A percentile compares a stretch with the other conserved stretches of the same genome.
These are phyloP conservation scores for Suillus subaureus DNA, from an alignment of 768 basidiomycete species.

Conservation along the genomic window DNA sequence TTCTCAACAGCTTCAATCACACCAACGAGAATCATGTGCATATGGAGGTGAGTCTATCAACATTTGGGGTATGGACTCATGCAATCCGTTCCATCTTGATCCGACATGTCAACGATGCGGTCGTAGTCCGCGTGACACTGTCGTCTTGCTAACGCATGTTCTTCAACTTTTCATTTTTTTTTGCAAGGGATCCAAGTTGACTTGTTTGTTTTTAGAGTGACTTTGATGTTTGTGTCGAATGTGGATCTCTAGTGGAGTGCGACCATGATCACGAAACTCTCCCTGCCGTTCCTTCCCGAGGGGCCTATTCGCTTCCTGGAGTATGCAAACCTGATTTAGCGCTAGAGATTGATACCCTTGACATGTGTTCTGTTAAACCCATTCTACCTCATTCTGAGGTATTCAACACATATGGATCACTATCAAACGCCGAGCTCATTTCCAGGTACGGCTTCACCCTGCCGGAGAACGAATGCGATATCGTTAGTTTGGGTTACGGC, in stretches of 20 bases:
- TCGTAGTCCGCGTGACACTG: not conserved
- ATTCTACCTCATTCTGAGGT: slow-evolving; percentile 57
- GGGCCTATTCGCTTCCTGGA: not conserved
- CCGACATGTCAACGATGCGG: not conserved
- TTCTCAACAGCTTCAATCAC: slow-evolving; percentile 68
- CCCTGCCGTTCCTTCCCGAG: slow-evolving; percentile 11
- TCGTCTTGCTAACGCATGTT: slow-evolving; percentile 10
- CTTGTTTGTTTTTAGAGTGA: slow-evolving; percentile 52
- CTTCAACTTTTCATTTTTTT: slow-evolving; percentile 10
- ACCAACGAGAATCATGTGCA: slow-evolving; percentile 68
- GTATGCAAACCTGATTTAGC: not conserved
- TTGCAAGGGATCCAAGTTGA: slow-evolving; percentile 12
- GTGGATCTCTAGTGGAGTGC: slow-evolving; percentile 71
- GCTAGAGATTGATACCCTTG: slow-evolving; percentile 47
- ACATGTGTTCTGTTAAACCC: slow-evolving; percentile 66
- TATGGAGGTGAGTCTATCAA: slow-evolving; percentile 55
- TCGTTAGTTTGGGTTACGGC: slow-evolving; percentile 38
- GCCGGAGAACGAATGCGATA: slow-evolving; percentile 72
- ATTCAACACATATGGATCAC: slow-evolving; percentile 77
- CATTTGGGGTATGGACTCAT: slow-evolving; percentile 17
- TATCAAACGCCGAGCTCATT: slow-evolving; percentile 68
- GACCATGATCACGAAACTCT: slow-evolving; percentile 53
- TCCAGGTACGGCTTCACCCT: slow-evolving; percentile 73
- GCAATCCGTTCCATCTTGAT: not conserved
- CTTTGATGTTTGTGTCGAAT: slow-evolving; percentile 69